Base-by-base conservation (phyloP, 257 asterid species). In the Gardenia jasminoides region DNA sequence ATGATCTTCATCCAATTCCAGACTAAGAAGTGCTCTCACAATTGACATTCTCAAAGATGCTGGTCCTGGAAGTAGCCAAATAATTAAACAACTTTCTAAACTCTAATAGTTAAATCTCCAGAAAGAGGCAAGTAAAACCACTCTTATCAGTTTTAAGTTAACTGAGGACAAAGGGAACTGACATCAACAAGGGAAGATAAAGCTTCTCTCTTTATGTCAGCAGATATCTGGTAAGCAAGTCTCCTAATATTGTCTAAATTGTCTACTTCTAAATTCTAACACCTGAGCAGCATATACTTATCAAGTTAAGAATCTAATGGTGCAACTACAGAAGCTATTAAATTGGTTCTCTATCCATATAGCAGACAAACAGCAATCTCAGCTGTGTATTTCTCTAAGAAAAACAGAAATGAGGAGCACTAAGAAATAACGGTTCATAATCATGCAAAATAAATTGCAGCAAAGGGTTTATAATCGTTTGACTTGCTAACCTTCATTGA, bases 1-100 rank as follows among this genome's bases (percentile, higher is more conserved):
- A 43, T 86, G 85, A 75, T 87, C 90, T 54, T 86, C 89, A 39
- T 75, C 87, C 31, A 88, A 76, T 33, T 90, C 88, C 80, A 87
- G 46, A 77, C 46, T 77, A 43, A 84, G 56, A 62, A 89, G 86
- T 46, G 78, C 91, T 82, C 75, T 87, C 83, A 90, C 91, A 85
- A 82, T 82, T 71, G 87, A 79, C 68, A 78, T 80, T 82, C 89
- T 90, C 75, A 67, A 84, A 69, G 89, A 75, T 24, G 64, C 76
- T 13, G 92, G 85, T 73, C 94, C 94, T 90, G 88, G 77, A 72
- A 61, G 74, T 10, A 68, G 65, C 54, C 44, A 16, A 76, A 33
- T 44, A 56, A 17, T 41, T 33, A 33, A 39, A 70, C 7, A 19
- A 24, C 17, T 30, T 61, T 47, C 10, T 67, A 67, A 28, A 71